Conservation (phyloP, 805 yeast species). For the Saccharomycopsis sp. region DNA sequence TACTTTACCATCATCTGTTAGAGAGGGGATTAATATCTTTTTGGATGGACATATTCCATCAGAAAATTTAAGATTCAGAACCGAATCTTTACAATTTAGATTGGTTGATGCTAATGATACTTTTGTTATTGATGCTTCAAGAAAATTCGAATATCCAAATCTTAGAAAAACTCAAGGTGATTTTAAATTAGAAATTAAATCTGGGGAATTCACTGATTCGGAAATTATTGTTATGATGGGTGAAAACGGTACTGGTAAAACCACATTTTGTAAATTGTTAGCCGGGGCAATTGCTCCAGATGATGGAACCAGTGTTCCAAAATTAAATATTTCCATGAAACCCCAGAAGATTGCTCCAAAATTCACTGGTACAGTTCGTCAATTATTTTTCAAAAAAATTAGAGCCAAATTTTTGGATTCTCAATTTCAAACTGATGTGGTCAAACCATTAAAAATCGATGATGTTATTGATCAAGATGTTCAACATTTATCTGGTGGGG, state of each 20-base stretch:
- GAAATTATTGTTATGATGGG: slow-evolving; percentile 99
- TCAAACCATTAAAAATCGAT: slow-evolving; percentile 88
- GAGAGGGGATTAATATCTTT: slow-evolving; percentile 98
- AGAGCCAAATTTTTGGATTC: slow-evolving; percentile 90
- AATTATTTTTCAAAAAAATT: slow-evolving; percentile 91
- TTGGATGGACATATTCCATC: slow-evolving; percentile 96
- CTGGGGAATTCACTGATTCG: slow-evolving; percentile 90
- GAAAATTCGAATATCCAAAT: slow-evolving; percentile 66
- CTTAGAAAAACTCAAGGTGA: slow-evolving; percentile 95
- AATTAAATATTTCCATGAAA: slow-evolving; percentile 90
- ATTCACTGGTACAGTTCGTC: slow-evolving; percentile 98
- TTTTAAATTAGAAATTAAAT: slow-evolving; percentile 70
- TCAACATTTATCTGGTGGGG: slow-evolving; percentile 98
- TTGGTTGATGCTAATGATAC: slow-evolving; percentile 82
- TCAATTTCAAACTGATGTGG: slow-evolving; percentile 97
- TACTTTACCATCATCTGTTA: slow-evolving; percentile 88
- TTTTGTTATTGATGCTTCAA: slow-evolving; percentile 63
- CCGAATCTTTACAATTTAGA: slow-evolving; percentile 90
- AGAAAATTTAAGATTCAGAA: slow-evolving; percentile 94
- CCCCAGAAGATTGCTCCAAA: slow-evolving; percentile 99
- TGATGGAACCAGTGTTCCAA: slow-evolving; percentile 65
- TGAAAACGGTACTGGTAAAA: slow-evolving; percentile 99
- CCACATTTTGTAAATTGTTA: slow-evolving; percentile 89
- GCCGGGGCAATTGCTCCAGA: slow-evolving; percentile 93
- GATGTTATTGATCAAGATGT: slow-evolving; percentile 96